Conservation (phyloP, 2,329 filamentous ascomycete genomes). For the Trichoderma atrobrunneum region DNA sequence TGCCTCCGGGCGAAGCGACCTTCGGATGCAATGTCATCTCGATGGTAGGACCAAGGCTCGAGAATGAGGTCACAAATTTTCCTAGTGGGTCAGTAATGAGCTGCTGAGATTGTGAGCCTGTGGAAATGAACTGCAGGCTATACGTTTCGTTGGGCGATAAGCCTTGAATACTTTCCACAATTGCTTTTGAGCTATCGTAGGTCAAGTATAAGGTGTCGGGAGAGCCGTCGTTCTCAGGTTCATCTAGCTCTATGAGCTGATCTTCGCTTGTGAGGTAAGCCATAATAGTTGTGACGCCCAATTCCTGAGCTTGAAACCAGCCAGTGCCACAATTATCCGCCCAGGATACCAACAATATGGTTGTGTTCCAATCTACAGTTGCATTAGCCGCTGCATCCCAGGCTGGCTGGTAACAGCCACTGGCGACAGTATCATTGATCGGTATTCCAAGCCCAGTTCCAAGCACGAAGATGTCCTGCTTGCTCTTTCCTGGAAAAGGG, state of each 20-base stretch:
- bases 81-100: not conserved
- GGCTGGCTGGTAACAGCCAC: not conserved
- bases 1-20: constrained; percentile 39
- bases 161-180: too few relatives aligned
- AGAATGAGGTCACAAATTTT: not conserved
- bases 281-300: not conserved
- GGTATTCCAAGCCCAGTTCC: not conserved
- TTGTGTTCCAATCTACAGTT: not conserved
- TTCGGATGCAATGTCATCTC: constrained; percentile 41
- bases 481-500: not conserved
- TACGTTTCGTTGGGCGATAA: too few relatives aligned
- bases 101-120: too few relatives aligned
- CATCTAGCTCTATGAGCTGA: too few relatives aligned
- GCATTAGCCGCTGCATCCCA: not conserved
- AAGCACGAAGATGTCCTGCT: not conserved
- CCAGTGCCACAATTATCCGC: not conserved
- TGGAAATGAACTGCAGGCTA: not conserved
- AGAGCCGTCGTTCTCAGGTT: too few relatives aligned
- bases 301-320: not conserved
- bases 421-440: not conserved
- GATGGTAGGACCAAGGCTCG: constrained; percentile 43
- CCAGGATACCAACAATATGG: not conserved
- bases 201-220: too few relatives aligned
- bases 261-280: not conserved
- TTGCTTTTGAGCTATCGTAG: too few relatives aligned